Conservation (phyloP, 495 filamentous ascomycete species). For the Tuber melanosporum region DNA sequence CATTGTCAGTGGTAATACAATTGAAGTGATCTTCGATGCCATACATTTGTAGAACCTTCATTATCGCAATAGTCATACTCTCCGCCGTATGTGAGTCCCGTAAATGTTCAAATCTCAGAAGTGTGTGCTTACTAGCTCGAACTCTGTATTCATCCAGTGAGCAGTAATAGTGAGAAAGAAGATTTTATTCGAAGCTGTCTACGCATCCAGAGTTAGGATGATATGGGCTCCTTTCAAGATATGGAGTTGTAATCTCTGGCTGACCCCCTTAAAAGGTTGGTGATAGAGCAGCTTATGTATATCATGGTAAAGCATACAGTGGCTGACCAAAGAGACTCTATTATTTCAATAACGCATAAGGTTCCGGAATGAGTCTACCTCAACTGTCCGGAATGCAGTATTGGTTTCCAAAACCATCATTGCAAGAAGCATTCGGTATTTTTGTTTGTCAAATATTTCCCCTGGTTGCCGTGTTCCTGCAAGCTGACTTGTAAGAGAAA, state of each 20-base stretch:
- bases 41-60: neutral
- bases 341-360: constrained; percentile 9
- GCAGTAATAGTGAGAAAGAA: constrained; percentile 15
- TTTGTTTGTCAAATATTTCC: no score
- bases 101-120: constrained; percentile 3
- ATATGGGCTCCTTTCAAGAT: no score
- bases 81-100: constrained; percentile 14
- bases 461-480: no score
- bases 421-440: neutral
- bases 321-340: neutral
- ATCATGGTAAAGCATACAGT: no score
- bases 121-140: neutral
- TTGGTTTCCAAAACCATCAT: neutral
- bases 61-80: neutral
- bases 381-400: constrained; percentile 2
- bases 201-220: no score
- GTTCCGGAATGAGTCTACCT: constrained; percentile 1
- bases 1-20: constrained; percentile 14
- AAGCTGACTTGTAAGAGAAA: no score
- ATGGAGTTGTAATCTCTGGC: no score
- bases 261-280: no score
- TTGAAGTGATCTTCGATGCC: no score
- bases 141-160: constrained; percentile 10
- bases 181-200: constrained; percentile 14
- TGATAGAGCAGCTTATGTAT: no score